Evolutionary conservation across 2,329 filamentous ascomycete species (phyloP).

Genomic region (Diaporthe humulicola): DNA sequence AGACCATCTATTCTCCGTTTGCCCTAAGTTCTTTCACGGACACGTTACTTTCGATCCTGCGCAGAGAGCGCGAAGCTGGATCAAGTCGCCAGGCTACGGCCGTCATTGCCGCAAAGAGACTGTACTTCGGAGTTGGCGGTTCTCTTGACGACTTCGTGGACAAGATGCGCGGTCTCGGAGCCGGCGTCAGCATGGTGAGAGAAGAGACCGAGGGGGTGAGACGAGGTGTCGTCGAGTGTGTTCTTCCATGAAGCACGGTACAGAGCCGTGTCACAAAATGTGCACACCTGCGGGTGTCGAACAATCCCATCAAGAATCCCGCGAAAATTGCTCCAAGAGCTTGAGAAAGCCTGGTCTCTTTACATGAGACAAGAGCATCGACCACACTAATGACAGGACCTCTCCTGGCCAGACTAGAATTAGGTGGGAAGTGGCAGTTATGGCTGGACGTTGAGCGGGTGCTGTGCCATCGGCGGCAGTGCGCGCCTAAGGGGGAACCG

Average conservation of each 20-base stretch:
- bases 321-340: neutral
- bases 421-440: neutral
- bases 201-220: conserved; percentile 73
- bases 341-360: neutral
- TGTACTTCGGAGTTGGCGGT: conserved; percentile 89
- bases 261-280: neutral
- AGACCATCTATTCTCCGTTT: conserved; percentile 86
- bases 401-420: neutral
- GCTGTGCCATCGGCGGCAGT: neutral
- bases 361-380: neutral
- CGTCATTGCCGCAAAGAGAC: conserved; percentile 80
- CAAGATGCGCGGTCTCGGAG: conserved; percentile 63
- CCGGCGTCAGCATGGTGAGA: conserved; percentile 62
- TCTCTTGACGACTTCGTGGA: conserved; percentile 81
- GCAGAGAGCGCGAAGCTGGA: conserved; percentile 55
- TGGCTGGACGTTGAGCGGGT: neutral
- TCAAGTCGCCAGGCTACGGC: conserved; percentile 65
- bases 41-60: conserved; percentile 72
- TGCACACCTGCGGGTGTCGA: neutral
- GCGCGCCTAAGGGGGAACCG: conserved; percentile 7
- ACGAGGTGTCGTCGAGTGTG: conserved; percentile 70
- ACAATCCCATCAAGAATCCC: neutral
- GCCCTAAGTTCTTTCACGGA: conserved; percentile 78
- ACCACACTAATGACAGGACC: neutral
- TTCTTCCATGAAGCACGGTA: conserved; percentile 48